phyloP scores from a whole-genome alignment of 352 stramenopile species.

The Globisporangium sylvaticum region DNA sequence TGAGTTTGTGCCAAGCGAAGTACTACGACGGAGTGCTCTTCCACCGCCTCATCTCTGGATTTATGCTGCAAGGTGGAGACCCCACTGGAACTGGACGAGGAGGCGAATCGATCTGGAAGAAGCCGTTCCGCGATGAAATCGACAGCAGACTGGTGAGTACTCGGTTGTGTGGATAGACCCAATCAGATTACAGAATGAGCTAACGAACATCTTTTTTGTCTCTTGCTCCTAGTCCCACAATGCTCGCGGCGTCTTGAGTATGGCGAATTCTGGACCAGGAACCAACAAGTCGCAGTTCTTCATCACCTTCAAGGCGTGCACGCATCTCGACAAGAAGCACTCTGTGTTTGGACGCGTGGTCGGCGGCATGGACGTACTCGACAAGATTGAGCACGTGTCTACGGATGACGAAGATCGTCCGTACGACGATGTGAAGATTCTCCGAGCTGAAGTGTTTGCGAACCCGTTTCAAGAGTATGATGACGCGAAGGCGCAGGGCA shows the following conservation, averaged over 20 bases:
- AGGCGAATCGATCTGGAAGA: constrained; percentile 92
- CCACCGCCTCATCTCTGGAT: constrained; percentile 95
- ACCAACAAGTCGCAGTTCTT: constrained; percentile 99
- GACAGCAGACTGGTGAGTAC: constrained; percentile 87
- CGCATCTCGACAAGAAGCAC: constrained; percentile 99
- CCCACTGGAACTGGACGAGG: constrained; percentile 94
- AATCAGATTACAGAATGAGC: no score
- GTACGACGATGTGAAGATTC: constrained; percentile 78
- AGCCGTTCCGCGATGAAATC: constrained; percentile 96
- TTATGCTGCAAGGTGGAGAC: constrained; percentile 95
- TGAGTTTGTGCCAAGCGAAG: constrained; percentile 89
- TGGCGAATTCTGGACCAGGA: constrained; percentile 95
- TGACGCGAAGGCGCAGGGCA: constrained; percentile 46
- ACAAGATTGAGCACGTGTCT: constrained; percentile 70
- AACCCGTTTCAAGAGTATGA: constrained; percentile 90
- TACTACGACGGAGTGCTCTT: constrained; percentile 96
- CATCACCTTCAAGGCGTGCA: constrained; percentile 94
- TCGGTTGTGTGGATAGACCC: constrained; percentile 3
- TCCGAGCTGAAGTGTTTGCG: constrained; percentile 70
- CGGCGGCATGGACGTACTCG: constrained; percentile 84
- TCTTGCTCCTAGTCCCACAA: constrained; percentile 62
- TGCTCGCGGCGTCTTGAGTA: constrained; percentile 90
- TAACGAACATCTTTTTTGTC: not conserved
- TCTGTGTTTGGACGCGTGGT: constrained; percentile 95
- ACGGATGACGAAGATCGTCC: constrained; percentile 83